Evolutionary conservation across 768 basidiomycete genomes (phyloP).

Genomic region (Serendipita sp.): DNA sequence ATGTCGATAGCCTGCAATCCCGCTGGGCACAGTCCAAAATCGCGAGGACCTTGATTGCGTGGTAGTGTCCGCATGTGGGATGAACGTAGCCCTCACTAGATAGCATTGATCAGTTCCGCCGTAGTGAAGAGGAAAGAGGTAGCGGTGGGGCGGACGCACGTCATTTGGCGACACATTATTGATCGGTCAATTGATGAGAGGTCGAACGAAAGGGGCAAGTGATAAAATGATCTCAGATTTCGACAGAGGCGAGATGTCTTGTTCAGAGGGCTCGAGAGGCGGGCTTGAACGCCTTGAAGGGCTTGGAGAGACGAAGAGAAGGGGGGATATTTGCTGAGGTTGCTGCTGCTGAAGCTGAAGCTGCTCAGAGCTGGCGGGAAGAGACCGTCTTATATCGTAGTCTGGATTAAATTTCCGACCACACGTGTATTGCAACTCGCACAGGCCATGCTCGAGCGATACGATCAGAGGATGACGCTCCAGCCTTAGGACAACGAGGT

Average conservation of each 20-base stretch:
- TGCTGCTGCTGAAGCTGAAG: neutral
- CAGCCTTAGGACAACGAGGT: neutral
- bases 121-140: neutral
- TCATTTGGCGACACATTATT: slow-evolving; percentile 5
- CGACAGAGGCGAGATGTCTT: neutral
- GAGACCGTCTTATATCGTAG: neutral
- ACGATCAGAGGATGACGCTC: too few species aligned
- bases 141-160: neutral
- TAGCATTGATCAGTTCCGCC: neutral
- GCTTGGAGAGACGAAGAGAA: neutral
- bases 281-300: neutral
- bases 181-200: neutral
- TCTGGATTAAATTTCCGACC: neutral
- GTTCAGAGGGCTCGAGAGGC: neutral
- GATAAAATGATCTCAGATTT: too few species aligned
- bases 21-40: slow-evolving; percentile 1
- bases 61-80: slow-evolving; percentile 2
- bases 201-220: neutral
- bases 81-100: neutral
- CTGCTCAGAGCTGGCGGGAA: neutral
- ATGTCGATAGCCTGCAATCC: neutral
- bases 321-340: neutral
- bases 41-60: neutral
- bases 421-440: neutral
- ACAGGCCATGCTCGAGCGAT: too few species aligned